Evolutionary conservation across 2,329 filamentous ascomycete genomes (phyloP), one percentile per base, ranked within the genome.

Genomic region (Didymella exigua): DNA sequence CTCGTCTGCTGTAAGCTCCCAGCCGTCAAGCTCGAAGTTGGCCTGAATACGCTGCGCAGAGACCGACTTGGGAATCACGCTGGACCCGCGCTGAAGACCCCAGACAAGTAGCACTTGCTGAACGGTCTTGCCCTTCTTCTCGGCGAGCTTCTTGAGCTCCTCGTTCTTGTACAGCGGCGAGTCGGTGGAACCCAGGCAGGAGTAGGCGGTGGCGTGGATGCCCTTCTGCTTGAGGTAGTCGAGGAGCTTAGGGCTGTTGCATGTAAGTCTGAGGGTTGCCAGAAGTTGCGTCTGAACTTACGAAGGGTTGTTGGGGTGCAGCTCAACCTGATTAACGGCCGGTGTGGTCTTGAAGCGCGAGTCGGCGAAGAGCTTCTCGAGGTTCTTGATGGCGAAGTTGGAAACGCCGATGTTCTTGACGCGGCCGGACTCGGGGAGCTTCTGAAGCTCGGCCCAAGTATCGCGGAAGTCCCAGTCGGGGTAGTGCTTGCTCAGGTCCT

Each of bases 51-150:
- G 84, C 48, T 80, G 81, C 63, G 86, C 83, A 62, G 85, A 92
- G 54, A 93, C 89, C 47, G 85, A 89, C 83, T 96, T 96, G 68
- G 91, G 91, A 67, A 96, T 91, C 47, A 96, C 90, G 62, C 86
- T 89, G 81, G 88, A 91, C 55, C 89, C 90, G 71, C 91, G 87
- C 74, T 89, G 85, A 50, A 96, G 78, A 61, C 90, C 91, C 90
- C 91, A 96, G 67, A 86, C 80, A 60, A 96, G 78, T 67, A 95
- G 78, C 47, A 92, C 84, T 81, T 96, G 89, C 79, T 92, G 87
- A 9, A 84, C 80, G 13, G 86, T 86, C 79, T 86, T 87, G 70
- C 83, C 83, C 78, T 89, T 89, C 54, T 57, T 64, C 43, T 87
- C 77, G 27, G 89, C 89, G 45, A 91, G 78, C 56, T 81, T 76